Base-by-base conservation (phyloP, 1,284 basidiomycete genomes). In the Moesziomyces antarcticus region DNA sequence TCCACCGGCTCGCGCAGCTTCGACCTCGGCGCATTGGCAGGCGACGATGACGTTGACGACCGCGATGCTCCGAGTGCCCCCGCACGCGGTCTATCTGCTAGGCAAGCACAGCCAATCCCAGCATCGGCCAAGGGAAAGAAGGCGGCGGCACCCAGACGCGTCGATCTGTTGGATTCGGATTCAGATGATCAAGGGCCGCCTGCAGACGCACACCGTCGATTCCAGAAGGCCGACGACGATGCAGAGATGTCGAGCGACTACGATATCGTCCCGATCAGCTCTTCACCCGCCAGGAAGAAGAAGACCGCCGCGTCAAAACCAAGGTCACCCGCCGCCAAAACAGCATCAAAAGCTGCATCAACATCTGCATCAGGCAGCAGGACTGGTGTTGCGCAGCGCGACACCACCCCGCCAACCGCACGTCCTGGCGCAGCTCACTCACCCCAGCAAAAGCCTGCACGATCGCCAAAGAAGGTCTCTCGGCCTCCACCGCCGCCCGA, bases 31-130 rank as follows among this genome's bases (percentile, higher is more conserved):
- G 72, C 67, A 37, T 68, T 78, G 27, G 77, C 77, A 10, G 78
- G 80, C 13, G 77, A 76, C 30, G 77, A 64, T 43, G 73, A 83
- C 42, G 77, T 73, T 41, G 57, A 72, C 47, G 74, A 76, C 1
- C 35, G 45, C 45, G 9, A 16, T 10, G 45, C 68, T 18, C 45
- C 59, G 0, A 49, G 44, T 37, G 35, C 50, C 2, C 63, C 56
- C 20, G n/a, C 56, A 14, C 40, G 43, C 22, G 69, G 69, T 2
- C 40, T 68, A 6, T 58, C 69, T 3, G 65, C 61, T 5, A 33
- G 65, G 22, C 52, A 71, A 40, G 56, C 46, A 22, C 35, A 41
- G 33, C 22, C 59, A 9, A 56, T 43, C 14, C 16, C 35, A 27
- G 44, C 56, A 30, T 35, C 56, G 21, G 43, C 22, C 37, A 72